These are phyloP conservation scores for Candida boleticola DNA, from an alignment of 805 yeast genomes.

Conservation along the genomic window DNA sequence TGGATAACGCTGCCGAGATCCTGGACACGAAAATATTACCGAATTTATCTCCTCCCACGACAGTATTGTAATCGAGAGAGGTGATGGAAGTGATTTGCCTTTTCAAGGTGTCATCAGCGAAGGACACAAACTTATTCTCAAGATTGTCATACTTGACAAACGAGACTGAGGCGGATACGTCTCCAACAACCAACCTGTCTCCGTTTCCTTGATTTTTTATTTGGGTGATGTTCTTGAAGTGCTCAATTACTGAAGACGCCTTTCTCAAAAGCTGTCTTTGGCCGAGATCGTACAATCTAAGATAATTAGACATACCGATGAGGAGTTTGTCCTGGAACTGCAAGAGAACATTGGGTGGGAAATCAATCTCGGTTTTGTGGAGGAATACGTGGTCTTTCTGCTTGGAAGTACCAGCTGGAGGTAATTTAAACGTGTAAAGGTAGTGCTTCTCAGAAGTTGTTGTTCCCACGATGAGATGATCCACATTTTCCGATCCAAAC, in stretches of 20 bases:
- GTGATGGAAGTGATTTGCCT: constrained; percentile 63
- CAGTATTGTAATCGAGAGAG: constrained; percentile 71
- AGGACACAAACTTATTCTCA: constrained; percentile 51
- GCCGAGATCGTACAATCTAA: constrained; percentile 73
- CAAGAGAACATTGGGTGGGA: constrained; percentile 45
- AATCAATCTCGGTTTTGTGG: constrained; percentile 60
- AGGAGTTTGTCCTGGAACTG: constrained; percentile 58
- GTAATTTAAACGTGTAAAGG: constrained; percentile 37
- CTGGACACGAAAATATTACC: constrained; percentile 76
- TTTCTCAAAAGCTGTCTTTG: constrained; percentile 74
- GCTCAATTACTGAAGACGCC: constrained; percentile 46
- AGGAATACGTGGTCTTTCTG: constrained; percentile 37
- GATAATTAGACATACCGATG: constrained; percentile 50
- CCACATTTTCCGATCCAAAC: constrained; percentile 25
- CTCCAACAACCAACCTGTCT: constrained; percentile 65
- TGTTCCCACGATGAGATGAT: constrained; percentile 48
- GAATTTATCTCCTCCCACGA: constrained; percentile 82
- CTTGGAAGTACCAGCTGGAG: too few species aligned
- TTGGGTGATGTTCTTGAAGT: constrained; percentile 49
- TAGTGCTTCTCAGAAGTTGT: constrained; percentile 20
- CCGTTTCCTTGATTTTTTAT: constrained; percentile 50
- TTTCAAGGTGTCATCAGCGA: constrained; percentile 68
- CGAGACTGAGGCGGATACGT: constrained; percentile 63
- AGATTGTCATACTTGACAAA: constrained; percentile 51
- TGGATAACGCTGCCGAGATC: constrained; percentile 49